Evolutionary conservation across 2,329 filamentous ascomycete genomes (phyloP).

Genomic region (Penicillium sp.): DNA sequence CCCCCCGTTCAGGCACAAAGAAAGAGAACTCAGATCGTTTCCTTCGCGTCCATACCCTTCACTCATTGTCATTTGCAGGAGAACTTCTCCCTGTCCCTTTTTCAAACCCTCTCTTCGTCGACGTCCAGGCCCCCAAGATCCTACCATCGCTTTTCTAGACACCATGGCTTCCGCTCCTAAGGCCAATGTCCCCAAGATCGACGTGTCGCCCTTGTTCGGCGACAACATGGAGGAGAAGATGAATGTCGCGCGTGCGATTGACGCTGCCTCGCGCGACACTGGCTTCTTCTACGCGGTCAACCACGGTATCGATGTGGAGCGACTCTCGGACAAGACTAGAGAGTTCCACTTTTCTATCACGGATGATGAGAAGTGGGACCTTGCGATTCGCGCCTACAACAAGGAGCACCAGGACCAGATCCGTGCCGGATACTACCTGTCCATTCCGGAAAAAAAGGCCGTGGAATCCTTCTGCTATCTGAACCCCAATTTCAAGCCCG

Average conservation of each 20-base stretch:
- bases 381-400: neutral
- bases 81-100: neutral
- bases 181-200: neutral
- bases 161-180: neutral
- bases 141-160: neutral
- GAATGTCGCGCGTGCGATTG: neutral
- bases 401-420: neutral
- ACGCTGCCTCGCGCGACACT: neutral
- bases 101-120: neutral
- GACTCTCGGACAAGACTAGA: neutral
- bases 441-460: neutral
- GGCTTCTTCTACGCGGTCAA: neutral
- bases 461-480: neutral
- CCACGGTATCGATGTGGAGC: neutral
- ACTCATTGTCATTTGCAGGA: neutral
- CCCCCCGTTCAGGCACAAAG: neutral
- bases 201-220: neutral
- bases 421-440: neutral
- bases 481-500: neutral
- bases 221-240: neutral
- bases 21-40: neutral
- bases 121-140: neutral
- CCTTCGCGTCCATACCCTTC: neutral
- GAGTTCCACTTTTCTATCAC: slow-evolving; percentile 1
- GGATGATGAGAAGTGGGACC: neutral